Conservation (phyloP, 2,329 filamentous ascomycete species). For the Chaetothyriales sp. region DNA sequence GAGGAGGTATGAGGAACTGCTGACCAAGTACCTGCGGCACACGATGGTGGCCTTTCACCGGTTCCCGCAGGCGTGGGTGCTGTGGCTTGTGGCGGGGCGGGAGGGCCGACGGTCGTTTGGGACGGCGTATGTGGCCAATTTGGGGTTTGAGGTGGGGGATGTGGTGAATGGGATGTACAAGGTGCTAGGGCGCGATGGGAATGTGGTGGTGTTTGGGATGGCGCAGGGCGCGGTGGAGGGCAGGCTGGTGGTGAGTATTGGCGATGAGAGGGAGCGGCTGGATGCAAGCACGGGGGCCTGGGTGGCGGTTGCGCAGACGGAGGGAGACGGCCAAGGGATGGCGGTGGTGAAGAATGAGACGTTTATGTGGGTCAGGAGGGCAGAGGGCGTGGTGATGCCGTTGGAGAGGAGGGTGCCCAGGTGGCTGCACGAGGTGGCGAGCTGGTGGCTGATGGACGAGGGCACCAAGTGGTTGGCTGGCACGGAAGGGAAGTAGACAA, state of each 20-base stretch:
- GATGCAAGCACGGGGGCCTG: neutral
- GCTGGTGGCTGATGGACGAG: neutral
- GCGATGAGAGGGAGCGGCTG: neutral
- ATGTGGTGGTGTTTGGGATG: constrained; percentile 1
- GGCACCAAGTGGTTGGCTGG: neutral
- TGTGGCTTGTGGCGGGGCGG: neutral
- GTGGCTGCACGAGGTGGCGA: neutral
- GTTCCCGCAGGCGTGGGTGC: neutral
- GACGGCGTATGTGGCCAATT: neutral
- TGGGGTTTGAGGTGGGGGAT: neutral
- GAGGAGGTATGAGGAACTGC: neutral
- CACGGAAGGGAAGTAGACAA: neutral
- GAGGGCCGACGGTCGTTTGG: neutral
- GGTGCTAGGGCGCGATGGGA: neutral
- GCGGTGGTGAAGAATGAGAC: neutral
- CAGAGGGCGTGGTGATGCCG: constrained; percentile 3
- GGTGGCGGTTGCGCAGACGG: neutral
- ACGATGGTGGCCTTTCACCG: neutral
- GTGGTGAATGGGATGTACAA: neutral
- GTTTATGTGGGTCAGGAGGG: neutral
- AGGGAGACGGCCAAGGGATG: neutral
- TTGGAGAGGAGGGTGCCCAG: constrained; percentile 3
- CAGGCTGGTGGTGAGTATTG: neutral
- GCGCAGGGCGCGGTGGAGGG: neutral
- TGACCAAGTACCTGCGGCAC: neutral